Evolutionary conservation across 768 basidiomycete genomes (phyloP), one percentile per base, ranked within the genome.

Genomic region (Coprinellus aureogranulatus): DNA sequence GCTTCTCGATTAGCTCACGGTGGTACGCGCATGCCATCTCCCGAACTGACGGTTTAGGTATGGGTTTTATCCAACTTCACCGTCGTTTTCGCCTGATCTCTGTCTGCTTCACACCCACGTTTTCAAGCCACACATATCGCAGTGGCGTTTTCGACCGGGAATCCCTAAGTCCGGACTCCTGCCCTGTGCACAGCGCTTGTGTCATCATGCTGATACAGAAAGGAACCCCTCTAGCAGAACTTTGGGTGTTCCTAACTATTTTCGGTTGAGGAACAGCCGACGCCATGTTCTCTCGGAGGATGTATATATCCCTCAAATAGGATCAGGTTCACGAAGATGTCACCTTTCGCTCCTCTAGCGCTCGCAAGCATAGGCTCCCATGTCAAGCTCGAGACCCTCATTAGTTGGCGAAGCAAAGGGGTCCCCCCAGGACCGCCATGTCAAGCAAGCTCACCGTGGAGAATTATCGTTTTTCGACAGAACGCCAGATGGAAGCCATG

Each of bases 401-500:
- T 44, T n/a, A 20, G 28, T 50, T 27, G 22, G 16, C 26, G 25
- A 12, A 3, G 48, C 20, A 47, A 45, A 75, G 28, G 20, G 26
- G 14, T 11, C 28, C 47, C 6, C 6, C 11, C 8, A 34, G 34
- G 34, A 34, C 34, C 34, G 14, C 28, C 47, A 26, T 26, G 28
- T 23, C 28, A 30, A 30, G 47, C 20, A 34, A 34, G 14, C 50
- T 22, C 34, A 3, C 26, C 8, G 23, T 42, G 55, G 55, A n/a
- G 18, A 20, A 4, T 28, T 41, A 10, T 18, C 44, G 6, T 53
- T 58, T 51, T 58, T 53, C 44, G 50, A 53, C 26, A 54, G 73
- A 61, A 60, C 75, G 69, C 73, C 75, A 57, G 34, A 6, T 40
- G 52, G 52, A 22, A 53, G 23, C 11, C 22, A 16, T 9, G 70